A percentile compares a stretch with the other conserved stretches of the same genome.
Evolutionary conservation across 2,329 filamentous ascomycete species (phyloP).

Genomic region (Penicillium hordei): DNA sequence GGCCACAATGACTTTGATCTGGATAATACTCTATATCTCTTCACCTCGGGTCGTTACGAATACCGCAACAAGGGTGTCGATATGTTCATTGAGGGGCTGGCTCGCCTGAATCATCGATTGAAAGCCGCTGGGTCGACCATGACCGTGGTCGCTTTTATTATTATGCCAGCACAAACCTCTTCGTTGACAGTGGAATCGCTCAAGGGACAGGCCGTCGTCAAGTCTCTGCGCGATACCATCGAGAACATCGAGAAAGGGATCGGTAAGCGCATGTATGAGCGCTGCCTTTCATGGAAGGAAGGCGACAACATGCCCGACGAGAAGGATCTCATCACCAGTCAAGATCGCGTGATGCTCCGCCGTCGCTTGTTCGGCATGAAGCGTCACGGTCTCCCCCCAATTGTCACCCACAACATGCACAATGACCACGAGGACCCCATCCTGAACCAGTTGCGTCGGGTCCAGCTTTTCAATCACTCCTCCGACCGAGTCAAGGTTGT

Average conservation of each 20-base stretch:
- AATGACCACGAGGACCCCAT: conserved; percentile 93
- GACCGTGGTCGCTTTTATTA: conserved; percentile 95
- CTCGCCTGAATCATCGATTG: conserved; percentile 88
- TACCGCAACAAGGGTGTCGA: conserved; percentile 98
- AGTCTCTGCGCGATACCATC: conserved; percentile 89
- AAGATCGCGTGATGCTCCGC: conserved; percentile 89
- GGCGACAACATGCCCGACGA: conserved; percentile 91
- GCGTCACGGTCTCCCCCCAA: conserved; percentile 81
- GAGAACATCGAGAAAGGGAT: conserved; percentile 91
- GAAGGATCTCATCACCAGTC: conserved; percentile 88
- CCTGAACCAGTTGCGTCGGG: conserved; percentile 90
- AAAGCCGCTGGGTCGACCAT: conserved; percentile 83
- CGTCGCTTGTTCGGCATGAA: conserved; percentile 96
- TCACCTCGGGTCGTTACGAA: conserved; percentile 95
- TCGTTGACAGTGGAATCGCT: conserved; percentile 93
- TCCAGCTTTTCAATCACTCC: conserved; percentile 95
- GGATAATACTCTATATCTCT: conserved; percentile 96
- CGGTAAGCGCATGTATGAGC: conserved; percentile 90
- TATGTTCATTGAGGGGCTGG: conserved; percentile 98
- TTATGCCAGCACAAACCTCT: conserved; percentile 96
- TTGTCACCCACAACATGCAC: conserved; percentile 98
- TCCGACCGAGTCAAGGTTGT: conserved; percentile 94
- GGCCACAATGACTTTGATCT: conserved; percentile 96
- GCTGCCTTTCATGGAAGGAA: conserved; percentile 92
- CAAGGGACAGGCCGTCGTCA: conserved; percentile 96